Base-by-base conservation (phyloP, 306 rosid genomes). In the Cucurbita pepo region DNA sequence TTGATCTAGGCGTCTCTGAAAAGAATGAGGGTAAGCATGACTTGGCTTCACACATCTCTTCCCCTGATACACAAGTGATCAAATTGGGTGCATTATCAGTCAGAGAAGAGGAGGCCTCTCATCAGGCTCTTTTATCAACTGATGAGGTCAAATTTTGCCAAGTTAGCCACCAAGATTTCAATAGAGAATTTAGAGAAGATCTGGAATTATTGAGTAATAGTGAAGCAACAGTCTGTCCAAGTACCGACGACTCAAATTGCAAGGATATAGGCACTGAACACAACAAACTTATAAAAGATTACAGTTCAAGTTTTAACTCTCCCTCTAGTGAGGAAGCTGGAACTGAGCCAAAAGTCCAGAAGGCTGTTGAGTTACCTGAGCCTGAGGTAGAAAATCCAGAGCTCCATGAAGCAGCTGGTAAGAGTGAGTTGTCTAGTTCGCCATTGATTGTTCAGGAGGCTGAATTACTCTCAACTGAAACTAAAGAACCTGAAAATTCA, bases 1-100 rank as follows among this genome's bases (percentile, higher is more conserved):
- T 88, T 78, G 87, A 81, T 80, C 54, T 90, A 73, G 71, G 76
- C 47, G 80, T 53, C 76, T 80, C 81, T 74, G 84, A 65, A 77
- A 90, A 88, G 81, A 71, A 65, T 63, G 90, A 65, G 60, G 84
- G 52, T 66, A 76, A 75, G 77, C 52, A 80, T 70, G 83, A 73
- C 57, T 69, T 67, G 65, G 76, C 60, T 45, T 79, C 81, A 52
- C 48, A 40, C 65, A 77, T 76, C 72, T 65, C 82, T 71, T 69
- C 74, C 66, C 55, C 64, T 43, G 70, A 40, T 66, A 40, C 83
- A 56, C 80, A 81, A 81, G 89, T 77, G 76, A 81, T 80, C 34
- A 78, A 76, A 34, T 72, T 69, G 75, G 77, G 40, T 53, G 48
- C 72, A 11, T 62, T 43, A n/a, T 37, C 80, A 73, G 82, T 80